A percentile compares a stretch with the other conserved stretches of the same genome.
phyloP scores from a whole-genome alignment of 306 rosid species.

The Heteromeles arbutifolia region DNA sequence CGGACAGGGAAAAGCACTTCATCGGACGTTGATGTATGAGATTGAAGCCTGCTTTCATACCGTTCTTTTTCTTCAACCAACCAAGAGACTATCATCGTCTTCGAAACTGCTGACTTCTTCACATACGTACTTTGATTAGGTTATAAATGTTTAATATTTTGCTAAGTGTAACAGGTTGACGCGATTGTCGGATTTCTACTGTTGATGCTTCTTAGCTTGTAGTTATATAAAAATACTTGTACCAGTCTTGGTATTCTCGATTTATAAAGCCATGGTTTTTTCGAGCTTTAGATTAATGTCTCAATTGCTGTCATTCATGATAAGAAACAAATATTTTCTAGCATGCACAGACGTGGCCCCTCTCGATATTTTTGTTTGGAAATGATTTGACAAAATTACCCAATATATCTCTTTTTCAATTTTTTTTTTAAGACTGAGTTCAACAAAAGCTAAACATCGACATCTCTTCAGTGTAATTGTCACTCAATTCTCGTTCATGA shows the following conservation, averaged over 20 bases:
- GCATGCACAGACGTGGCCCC: too few species aligned
- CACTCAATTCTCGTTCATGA: too few species aligned
- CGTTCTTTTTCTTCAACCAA: slow-evolving; percentile 19
- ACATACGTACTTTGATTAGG: slow-evolving; percentile 4
- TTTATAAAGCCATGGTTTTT: neutral
- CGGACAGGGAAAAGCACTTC: slow-evolving; percentile 33
- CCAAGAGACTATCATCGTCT: slow-evolving; percentile 18
- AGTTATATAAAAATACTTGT: slow-evolving; percentile 1
- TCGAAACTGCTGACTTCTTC: slow-evolving; percentile 22
- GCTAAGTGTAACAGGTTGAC: slow-evolving; percentile 14
- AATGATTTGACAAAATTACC: too few species aligned
- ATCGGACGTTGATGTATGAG: slow-evolving; percentile 25
- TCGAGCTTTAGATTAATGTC: slow-evolving; percentile 3
- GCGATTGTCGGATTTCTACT: neutral
- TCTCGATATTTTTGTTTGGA: too few species aligned
- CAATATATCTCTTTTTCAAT: too few species aligned
- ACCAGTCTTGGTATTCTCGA: neutral
- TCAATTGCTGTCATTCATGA: neutral
- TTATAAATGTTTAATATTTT: neutral
- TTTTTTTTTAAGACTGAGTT: too few species aligned
- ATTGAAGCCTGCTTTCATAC: slow-evolving; percentile 9
- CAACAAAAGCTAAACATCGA: too few species aligned
- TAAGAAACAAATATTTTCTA: neutral
- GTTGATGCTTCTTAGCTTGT: slow-evolving; percentile 3
- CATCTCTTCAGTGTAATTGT: too few species aligned